Percentiles rank a stretch among this genome's conserved stretches.
Evolutionary conservation across 352 stramenopile species (phyloP).

Genomic region (Globisporangium solare): DNA sequence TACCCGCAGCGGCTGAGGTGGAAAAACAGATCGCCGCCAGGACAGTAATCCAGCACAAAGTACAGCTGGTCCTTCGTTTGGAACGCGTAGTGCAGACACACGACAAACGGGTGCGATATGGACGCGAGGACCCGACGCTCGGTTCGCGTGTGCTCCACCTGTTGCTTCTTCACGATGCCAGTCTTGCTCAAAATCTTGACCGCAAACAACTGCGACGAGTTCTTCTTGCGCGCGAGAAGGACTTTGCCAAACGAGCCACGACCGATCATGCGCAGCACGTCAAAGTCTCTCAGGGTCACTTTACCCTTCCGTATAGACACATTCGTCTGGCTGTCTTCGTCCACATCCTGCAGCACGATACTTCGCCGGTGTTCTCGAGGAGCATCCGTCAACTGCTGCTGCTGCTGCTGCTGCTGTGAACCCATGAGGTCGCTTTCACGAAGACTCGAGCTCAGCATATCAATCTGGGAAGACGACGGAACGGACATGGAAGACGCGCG

Average conservation of each 20-base stretch:
- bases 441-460: slow-evolving; percentile 45
- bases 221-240: slow-evolving; percentile 80
- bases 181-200: slow-evolving; percentile 85
- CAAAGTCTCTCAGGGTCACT: slow-evolving; percentile 84
- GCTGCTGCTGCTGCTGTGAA: slow-evolving; percentile 18
- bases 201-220: slow-evolving; percentile 66
- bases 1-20: slow-evolving; percentile 67
- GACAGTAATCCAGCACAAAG: slow-evolving; percentile 86
- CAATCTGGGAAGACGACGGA: slow-evolving; percentile 22
- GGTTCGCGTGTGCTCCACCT: slow-evolving; percentile 79
- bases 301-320: slow-evolving; percentile 24
- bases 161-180: slow-evolving; percentile 74
- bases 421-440: slow-evolving; percentile 37
- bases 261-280: slow-evolving; percentile 89
- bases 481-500: slow-evolving; percentile 12
- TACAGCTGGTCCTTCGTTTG: slow-evolving; percentile 82
- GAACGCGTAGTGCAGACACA: slow-evolving; percentile 87
- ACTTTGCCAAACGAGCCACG: slow-evolving; percentile 93
- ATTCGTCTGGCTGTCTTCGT: slow-evolving; percentile 33
- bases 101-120: slow-evolving; percentile 82
- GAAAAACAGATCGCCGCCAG: slow-evolving; percentile 82
- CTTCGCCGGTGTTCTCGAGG: slow-evolving; percentile 43
- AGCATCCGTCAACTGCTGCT: slow-evolving; percentile 17
- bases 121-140: slow-evolving; percentile 81
- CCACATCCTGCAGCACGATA: slow-evolving; percentile 64